A percentile compares a stretch with the other conserved stretches of the same genome.
Evolutionary conservation across 2,329 filamentous ascomycete genomes (phyloP).

Genomic region (Penicillium sclerotiorum): DNA sequence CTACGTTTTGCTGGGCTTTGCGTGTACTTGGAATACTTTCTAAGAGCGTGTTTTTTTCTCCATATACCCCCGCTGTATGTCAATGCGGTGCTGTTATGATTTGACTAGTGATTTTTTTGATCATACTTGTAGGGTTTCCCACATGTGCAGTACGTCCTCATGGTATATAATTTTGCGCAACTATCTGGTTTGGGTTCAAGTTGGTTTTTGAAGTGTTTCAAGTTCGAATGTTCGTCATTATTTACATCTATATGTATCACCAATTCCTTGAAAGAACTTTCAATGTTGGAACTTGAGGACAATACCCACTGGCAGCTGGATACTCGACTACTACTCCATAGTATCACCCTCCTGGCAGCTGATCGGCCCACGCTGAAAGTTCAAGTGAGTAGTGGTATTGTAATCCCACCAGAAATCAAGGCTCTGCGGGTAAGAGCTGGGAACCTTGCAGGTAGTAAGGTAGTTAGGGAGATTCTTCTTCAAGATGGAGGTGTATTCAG

Average conservation of each 20-base stretch:
- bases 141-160: no score
- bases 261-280: no score
- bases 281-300: no score
- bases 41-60: constrained; percentile 13
- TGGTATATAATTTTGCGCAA: no score
- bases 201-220: no score
- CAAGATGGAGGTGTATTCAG: constrained; percentile 6
- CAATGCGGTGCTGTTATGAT: constrained; percentile 3
- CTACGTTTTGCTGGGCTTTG: constrained; percentile 7
- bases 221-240: no score
- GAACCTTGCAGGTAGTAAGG: constrained; percentile 11
- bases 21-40: constrained; percentile 13
- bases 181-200: no score
- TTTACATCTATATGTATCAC: no score
- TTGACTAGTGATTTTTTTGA: neutral
- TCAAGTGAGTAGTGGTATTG: constrained; percentile 12
- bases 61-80: constrained; percentile 24
- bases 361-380: constrained; percentile 3
- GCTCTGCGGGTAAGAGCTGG: constrained; percentile 16
- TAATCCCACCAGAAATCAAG: constrained; percentile 20
- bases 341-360: constrained; percentile 4
- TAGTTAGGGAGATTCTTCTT: constrained; percentile 9
- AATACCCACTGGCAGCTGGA: no score
- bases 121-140: no score
- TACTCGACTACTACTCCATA: no score